Evolutionary conservation across 495 filamentous ascomycete species (phyloP).

Genomic region (Penicillium atrosanguineum): DNA sequence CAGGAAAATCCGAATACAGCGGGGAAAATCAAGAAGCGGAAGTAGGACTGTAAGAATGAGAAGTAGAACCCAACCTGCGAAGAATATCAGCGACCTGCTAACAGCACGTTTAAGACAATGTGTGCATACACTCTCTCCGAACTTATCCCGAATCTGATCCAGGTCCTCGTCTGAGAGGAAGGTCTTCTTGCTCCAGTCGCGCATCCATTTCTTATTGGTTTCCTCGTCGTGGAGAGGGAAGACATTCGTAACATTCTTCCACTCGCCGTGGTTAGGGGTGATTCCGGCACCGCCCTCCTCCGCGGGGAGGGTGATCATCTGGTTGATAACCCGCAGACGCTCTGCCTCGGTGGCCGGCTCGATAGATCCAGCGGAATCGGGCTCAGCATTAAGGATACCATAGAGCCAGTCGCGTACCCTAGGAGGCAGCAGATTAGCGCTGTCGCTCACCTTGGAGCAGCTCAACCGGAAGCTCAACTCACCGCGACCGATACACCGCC

Average conservation of each 20-base stretch:
- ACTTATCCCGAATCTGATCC: conserved; percentile 77
- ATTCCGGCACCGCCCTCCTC: conserved; percentile 89
- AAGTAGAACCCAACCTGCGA: conserved; percentile 86
- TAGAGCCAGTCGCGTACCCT: conserved; percentile 96
- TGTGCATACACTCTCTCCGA: conserved; percentile 75
- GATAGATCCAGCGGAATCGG: conserved; percentile 63
- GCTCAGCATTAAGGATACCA: conserved; percentile 77
- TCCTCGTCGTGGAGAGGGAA: conserved; percentile 86
- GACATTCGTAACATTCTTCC: conserved; percentile 79
- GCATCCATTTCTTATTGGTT: conserved; percentile 90
- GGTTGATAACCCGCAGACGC: conserved; percentile 77
- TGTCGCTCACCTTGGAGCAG: background rate
- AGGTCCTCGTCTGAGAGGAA: conserved; percentile 75
- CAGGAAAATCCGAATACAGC: conserved; percentile 77
- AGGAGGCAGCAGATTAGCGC: background rate
- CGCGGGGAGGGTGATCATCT: conserved; percentile 78
- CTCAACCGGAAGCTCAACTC: conserved; percentile 11
- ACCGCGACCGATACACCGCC: conserved; percentile 69
- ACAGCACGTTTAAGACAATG: background rate
- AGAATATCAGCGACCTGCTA: background rate
- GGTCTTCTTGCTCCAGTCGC: conserved; percentile 80
- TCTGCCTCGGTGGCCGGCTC: conserved; percentile 82
- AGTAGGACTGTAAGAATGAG: conserved; percentile 91
- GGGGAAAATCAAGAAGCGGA: conserved; percentile 79
- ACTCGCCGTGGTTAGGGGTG: conserved; percentile 74